phyloP scores from a whole-genome alignment of 805 yeast species.

The Huiozyma sinensis region DNA sequence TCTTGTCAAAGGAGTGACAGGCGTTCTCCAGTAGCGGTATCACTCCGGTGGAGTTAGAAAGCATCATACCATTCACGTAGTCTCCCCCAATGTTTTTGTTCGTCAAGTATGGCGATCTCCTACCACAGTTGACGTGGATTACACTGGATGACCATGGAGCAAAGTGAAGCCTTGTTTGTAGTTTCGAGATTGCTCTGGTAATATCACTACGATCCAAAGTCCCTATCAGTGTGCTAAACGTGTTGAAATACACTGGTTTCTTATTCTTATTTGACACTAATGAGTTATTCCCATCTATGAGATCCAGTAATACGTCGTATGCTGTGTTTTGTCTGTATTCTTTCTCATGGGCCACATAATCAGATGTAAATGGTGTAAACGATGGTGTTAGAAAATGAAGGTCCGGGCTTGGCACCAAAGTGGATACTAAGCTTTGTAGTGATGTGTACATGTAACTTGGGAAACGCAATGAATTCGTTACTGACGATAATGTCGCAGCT shows the following conservation, averaged over 20 bases:
- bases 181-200: constrained; percentile 52
- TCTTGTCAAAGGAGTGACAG: constrained; percentile 65
- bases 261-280: constrained; percentile 45
- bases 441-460: constrained; percentile 90
- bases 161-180: constrained; percentile 59
- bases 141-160: constrained; percentile 81
- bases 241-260: constrained; percentile 49
- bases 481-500: constrained; percentile 70
- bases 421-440: constrained; percentile 66
- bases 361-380: constrained; percentile 68
- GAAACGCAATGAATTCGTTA: constrained; percentile 80
- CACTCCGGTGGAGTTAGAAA: constrained; percentile 74
- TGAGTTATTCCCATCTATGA: constrained; percentile 65
- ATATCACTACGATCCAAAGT: constrained; percentile 56
- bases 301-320: constrained; percentile 74
- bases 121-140: constrained; percentile 67
- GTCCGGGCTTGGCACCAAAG: constrained; percentile 78
- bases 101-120: constrained; percentile 48
- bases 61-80: constrained; percentile 66
- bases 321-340: constrained; percentile 58
- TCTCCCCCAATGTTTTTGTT: constrained; percentile 24
- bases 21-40: constrained; percentile 55
- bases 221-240: constrained; percentile 61
- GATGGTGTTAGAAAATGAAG: constrained; percentile 66
- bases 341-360: constrained; percentile 48